Percentiles rank a stretch among this genome's conserved stretches.
Conservation (phyloP, 1,139 yeast genomes). For the Suhomyces ambrosiae region DNA sequence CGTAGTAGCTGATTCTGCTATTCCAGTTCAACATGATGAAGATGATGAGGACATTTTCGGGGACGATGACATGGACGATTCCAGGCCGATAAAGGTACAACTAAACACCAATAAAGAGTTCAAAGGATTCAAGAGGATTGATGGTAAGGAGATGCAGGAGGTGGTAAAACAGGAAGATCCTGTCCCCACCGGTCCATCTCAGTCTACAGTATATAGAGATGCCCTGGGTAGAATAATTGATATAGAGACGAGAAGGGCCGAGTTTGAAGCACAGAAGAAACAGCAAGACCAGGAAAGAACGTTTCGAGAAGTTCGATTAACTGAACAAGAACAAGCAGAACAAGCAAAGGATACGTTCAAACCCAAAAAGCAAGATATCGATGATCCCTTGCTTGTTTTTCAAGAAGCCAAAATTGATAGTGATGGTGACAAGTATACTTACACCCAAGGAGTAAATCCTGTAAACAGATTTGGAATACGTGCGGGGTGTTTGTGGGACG, state of each 20-base stretch:
- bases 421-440: constrained; percentile 7
- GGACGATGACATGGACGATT: constrained; percentile 27
- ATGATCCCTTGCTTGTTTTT: constrained; percentile 70
- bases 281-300: constrained; percentile 28
- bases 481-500: constrained; percentile 93
- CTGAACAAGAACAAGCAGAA: constrained; percentile 25
- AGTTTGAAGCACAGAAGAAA: constrained; percentile 27
- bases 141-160: constrained; percentile 24
- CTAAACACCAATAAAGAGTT: constrained; percentile 14
- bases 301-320: constrained; percentile 48
- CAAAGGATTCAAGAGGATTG: constrained; percentile 44
- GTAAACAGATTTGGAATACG: constrained; percentile 73
- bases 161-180: too few species aligned
- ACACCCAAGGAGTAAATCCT: constrained; percentile 55
- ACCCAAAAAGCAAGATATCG: constrained; percentile 44
- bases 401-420: constrained; percentile 18
- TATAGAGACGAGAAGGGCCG: constrained; percentile 32
- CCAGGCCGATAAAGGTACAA: constrained; percentile 26
- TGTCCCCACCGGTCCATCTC: too few species aligned
- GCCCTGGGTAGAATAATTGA: constrained; percentile 54
- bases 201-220: constrained; percentile 62
- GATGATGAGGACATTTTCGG: constrained; percentile 12
- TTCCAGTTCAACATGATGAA: constrained; percentile 8
- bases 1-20: constrained; percentile 21
- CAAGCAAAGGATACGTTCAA: constrained; percentile 19